A percentile compares a stretch with the other conserved stretches of the same genome.
These are phyloP conservation scores for Cytospora chrysosperma DNA, from an alignment of 2,329 filamentous ascomycete genomes.

Conservation along the genomic window DNA sequence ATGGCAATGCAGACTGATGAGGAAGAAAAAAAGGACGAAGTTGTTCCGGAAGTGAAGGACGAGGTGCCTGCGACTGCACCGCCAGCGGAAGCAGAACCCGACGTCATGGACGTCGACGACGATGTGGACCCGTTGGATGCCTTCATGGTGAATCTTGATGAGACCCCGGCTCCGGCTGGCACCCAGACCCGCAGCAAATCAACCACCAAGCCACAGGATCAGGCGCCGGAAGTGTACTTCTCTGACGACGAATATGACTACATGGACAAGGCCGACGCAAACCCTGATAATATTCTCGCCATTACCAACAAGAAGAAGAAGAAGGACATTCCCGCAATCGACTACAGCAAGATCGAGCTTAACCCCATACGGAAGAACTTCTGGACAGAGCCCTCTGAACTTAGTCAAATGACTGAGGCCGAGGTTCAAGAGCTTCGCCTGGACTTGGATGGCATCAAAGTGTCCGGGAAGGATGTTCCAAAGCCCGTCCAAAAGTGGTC, in stretches of 20 bases:
- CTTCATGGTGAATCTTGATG: slow-evolving; percentile 79
- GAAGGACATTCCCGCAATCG: slow-evolving; percentile 86
- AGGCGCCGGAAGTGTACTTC: slow-evolving; percentile 82
- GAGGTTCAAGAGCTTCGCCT: slow-evolving; percentile 79
- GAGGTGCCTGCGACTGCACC: slow-evolving; percentile 26
- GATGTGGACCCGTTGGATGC: slow-evolving; percentile 88
- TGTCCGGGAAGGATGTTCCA: slow-evolving; percentile 82
- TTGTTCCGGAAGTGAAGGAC: slow-evolving; percentile 24
- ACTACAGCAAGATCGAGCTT: slow-evolving; percentile 85
- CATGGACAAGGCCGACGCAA: slow-evolving; percentile 47
- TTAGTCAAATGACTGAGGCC: slow-evolving; percentile 78
- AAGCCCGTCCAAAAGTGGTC: slow-evolving; percentile 97
- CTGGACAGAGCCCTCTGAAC: slow-evolving; percentile 85
- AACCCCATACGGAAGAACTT: slow-evolving; percentile 90
- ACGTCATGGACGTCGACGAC: slow-evolving; percentile 64
- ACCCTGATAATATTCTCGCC: slow-evolving; percentile 49
- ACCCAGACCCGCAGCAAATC: slow-evolving; percentile 34
- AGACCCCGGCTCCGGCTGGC: slow-evolving; percentile 42
- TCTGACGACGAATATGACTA: slow-evolving; percentile 74
- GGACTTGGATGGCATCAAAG: slow-evolving; percentile 93
- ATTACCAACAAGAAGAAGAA: slow-evolving; percentile 74
- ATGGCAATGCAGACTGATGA: slow-evolving; percentile 47
- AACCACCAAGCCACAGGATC: slow-evolving; percentile 49
- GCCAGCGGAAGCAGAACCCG: slow-evolving; percentile 29
- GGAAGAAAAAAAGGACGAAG: slow-evolving; percentile 31